Base-by-base conservation (phyloP, 331 rosid species). In the Phaseolus coccineus region DNA sequence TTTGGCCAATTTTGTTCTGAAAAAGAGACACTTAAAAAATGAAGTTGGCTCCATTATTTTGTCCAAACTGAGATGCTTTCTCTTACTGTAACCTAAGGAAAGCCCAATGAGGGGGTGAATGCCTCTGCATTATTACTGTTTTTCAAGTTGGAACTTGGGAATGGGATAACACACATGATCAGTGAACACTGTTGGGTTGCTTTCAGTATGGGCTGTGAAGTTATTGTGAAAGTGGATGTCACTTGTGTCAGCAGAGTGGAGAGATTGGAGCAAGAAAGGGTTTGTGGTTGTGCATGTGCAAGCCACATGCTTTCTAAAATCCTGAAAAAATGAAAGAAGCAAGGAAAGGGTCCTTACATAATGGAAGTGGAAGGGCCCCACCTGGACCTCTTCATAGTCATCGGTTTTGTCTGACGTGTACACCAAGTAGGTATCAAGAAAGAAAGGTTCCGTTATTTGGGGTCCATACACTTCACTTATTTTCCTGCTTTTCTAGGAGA, bases 391-490 rank as follows among this genome's bases (percentile, higher is more conserved):
- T 87, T 84, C 84, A 72, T 39, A 22, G 81, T 83, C 92, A 22
- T 80, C 90, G 61, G 10, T 57, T 88, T 90, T 94, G 98, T 89
- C 92, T 67, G 31, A 80, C 84, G 61, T 75, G 57, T 57, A 90
- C 28, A 94, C 88, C 37, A 84, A 6, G 92, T 87, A 44, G 78
- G 90, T 82, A 76, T 91, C 90, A 87, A 15, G 80, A 63, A 33
- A 2, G 84, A 70, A 48, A 68, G 82, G 76, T 47, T 81, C 70
- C 16, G 47, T 44, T 50, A 72, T 46, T 55, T 47, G 33, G 85
- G 79, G 74, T 79, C 85, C 82, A 69, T 28, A 73, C 59, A 46
- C 61, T 80, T 39, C 81, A 78, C 62, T 82, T 59, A 64, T 63
- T 80, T 24, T 6, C 13, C 11, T 57, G 66, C 42, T 51, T 3